Evolutionary conservation across 2,329 filamentous ascomycete species (phyloP).

Genomic region (Sporothrix mexicana): DNA sequence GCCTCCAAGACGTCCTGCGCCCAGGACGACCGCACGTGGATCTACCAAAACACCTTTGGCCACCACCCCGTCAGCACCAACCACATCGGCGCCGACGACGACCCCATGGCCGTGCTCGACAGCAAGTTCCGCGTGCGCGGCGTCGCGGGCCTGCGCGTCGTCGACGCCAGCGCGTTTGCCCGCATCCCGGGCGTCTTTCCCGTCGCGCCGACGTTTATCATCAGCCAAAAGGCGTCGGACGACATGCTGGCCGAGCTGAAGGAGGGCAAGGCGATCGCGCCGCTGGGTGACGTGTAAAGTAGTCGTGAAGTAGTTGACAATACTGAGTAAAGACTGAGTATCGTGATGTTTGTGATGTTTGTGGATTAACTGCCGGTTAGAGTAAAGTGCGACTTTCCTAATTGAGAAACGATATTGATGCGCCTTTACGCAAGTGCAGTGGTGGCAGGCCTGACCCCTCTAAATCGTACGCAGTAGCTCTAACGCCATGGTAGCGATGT

Average conservation of each 20-base stretch:
- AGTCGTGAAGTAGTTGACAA: no score
- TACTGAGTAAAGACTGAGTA: no score
- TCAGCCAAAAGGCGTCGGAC: slow-evolving; percentile 32
- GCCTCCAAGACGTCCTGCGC: slow-evolving; percentile 31
- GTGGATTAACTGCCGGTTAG: no score
- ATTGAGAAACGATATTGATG: no score
- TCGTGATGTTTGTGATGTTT: no score
- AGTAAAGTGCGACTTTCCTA: no score
- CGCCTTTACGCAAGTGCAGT: no score
- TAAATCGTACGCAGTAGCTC: no score
- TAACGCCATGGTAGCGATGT: no score
- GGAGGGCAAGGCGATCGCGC: neutral
- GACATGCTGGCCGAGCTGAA: slow-evolving; percentile 30
- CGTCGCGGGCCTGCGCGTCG: slow-evolving; percentile 33
- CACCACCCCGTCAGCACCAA: slow-evolving; percentile 28
- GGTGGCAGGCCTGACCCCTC: no score
- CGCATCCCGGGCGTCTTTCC: slow-evolving; percentile 29
- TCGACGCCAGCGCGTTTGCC: slow-evolving; percentile 34
- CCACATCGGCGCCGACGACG: slow-evolving; percentile 31
- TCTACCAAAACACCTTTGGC: slow-evolving; percentile 9
- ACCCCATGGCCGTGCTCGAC: slow-evolving; percentile 33
- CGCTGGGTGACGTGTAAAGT: neutral
- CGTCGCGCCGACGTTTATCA: slow-evolving; percentile 30
- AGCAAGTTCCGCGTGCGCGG: slow-evolving; percentile 34
- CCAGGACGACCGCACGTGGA: slow-evolving; percentile 10